These are phyloP conservation scores for Chaetomiaceae sp. DNA, from an alignment of 2,329 filamentous ascomycete genomes.

Conservation along the genomic window DNA sequence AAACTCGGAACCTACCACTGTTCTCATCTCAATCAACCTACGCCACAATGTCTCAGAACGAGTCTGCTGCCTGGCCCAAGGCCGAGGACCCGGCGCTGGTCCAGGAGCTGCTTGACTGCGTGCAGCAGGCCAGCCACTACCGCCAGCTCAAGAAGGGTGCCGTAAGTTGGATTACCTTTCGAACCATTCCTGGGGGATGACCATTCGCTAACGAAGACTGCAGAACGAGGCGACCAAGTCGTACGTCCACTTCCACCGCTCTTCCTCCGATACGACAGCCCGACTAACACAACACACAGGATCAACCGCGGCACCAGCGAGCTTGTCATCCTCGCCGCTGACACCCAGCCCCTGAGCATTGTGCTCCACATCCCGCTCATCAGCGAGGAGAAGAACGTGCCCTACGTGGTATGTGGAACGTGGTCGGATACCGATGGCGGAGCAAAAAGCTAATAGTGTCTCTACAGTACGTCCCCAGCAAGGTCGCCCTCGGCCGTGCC, in stretches of 20 bases:
- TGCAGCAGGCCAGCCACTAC: slow-evolving; percentile 36
- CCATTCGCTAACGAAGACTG: neutral
- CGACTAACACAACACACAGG: slow-evolving; percentile 13
- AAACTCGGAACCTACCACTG: neutral
- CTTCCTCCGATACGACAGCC: neutral
- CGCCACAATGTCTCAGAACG: slow-evolving; percentile 30
- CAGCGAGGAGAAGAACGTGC: slow-evolving; percentile 70
- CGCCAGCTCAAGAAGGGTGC: slow-evolving; percentile 81
- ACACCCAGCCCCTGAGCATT: slow-evolving; percentile 82
- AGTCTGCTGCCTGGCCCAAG: slow-evolving; percentile 57
- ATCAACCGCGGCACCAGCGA: slow-evolving; percentile 73
- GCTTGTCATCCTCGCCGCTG: slow-evolving; percentile 82
- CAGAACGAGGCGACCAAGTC: slow-evolving; percentile 29
- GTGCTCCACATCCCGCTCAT: slow-evolving; percentile 85
- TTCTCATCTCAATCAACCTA: slow-evolving; percentile 9
- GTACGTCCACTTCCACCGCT: slow-evolving; percentile 9
- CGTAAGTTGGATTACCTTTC: slow-evolving; percentile 35
- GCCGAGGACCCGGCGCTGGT: slow-evolving; percentile 65
- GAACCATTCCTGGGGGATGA: neutral
- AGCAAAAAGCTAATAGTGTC: neutral
- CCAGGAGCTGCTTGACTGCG: slow-evolving; percentile 76
- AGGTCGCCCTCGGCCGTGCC: slow-evolving; percentile 82
- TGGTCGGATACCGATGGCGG: neutral
- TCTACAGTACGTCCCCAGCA: slow-evolving; percentile 55
- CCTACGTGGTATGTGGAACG: slow-evolving; percentile 44